Conservation (phyloP, 1,284 basidiomycete genomes). For the Thelephora terrestris region DNA sequence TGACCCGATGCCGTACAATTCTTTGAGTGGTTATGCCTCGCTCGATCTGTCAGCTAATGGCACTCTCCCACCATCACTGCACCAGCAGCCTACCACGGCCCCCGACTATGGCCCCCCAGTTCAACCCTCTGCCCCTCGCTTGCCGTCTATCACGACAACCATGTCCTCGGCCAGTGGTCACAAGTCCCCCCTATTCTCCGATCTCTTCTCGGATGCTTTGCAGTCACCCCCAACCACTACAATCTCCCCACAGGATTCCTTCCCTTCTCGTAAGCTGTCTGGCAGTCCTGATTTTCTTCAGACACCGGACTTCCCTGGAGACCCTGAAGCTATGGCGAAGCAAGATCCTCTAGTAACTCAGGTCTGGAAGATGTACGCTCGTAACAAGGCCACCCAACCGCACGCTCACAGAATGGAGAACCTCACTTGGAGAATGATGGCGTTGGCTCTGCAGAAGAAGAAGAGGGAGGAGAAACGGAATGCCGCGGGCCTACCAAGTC, state of each 20-base stretch:
- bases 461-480: conserved; percentile 48
- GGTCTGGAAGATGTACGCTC: conserved; percentile 95
- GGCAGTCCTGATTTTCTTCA: conserved; percentile 58
- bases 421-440: conserved; percentile 97
- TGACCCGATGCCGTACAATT: conserved; percentile 11
- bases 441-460: conserved; percentile 83
- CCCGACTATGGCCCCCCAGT: conserved; percentile 16
- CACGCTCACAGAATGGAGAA: conserved; percentile 97
- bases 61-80: background rate
- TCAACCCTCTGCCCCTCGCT: conserved; percentile 22
- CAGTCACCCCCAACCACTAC: conserved; percentile 31
- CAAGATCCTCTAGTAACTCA: conserved; percentile 91
- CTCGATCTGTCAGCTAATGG: conserved; percentile 6
- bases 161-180: background rate
- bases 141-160: conserved; percentile 20
- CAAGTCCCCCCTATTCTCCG: conserved; percentile 40
- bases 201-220: conserved; percentile 60
- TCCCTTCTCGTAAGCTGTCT: conserved; percentile 51
- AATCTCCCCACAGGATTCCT: conserved; percentile 21
- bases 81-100: conserved; percentile 2
- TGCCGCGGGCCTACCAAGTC: conserved; percentile 10
- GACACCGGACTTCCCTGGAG: conserved; percentile 22
- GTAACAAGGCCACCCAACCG: conserved; percentile 78
- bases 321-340: conserved; percentile 58
- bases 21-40: conserved; percentile 1